These are phyloP conservation scores for Gomphus bonarii DNA, from an alignment of 1,284 basidiomycete species.

Conservation along the genomic window DNA sequence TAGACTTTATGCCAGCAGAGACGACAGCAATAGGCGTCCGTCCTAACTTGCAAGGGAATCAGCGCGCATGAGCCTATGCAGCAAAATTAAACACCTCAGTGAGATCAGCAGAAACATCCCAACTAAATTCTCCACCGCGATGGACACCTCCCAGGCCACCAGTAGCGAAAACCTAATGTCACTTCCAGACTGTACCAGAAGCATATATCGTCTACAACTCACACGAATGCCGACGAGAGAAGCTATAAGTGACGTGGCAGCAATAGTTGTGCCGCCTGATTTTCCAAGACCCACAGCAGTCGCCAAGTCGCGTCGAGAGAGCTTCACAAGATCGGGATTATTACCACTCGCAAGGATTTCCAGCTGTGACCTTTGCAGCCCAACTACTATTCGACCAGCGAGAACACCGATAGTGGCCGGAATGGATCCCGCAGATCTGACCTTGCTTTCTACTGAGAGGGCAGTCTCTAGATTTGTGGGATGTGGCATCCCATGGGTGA, in stretches of 20 bases:
- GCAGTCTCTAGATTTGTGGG: conserved; percentile 74
- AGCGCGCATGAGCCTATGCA: conserved; percentile 76
- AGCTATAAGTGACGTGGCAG: conserved; percentile 79
- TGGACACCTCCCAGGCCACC: conserved; percentile 86
- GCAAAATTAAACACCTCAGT: conserved; percentile 6
- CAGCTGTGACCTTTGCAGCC: conserved; percentile 59
- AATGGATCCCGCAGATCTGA: conserved; percentile 66
- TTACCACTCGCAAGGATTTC: conserved; percentile 55
- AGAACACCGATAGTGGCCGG: conserved; percentile 92
- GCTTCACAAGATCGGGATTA: conserved; percentile 49
- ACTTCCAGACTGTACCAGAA: neutral
- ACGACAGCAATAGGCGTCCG: conserved; percentile 84
- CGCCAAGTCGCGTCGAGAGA: conserved; percentile 84
- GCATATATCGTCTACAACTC: conserved; percentile 4
- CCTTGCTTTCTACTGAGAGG: conserved; percentile 63
- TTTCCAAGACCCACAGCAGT: conserved; percentile 57
- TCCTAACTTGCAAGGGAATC: conserved; percentile 62
- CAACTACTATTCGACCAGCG: conserved; percentile 79
- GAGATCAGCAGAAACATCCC: conserved; percentile 28
- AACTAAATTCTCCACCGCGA: conserved; percentile 76
- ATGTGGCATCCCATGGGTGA: conserved; percentile 85
- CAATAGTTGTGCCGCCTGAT: conserved; percentile 89
- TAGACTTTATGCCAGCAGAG: conserved; percentile 92
- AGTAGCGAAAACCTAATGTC: conserved; percentile 61
- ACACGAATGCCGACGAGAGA: conserved; percentile 77